Percentiles rank a stretch among this genome's conserved stretches.
Conservation (phyloP, 2,329 filamentous ascomycete species). For the Zasmidium angulare region DNA sequence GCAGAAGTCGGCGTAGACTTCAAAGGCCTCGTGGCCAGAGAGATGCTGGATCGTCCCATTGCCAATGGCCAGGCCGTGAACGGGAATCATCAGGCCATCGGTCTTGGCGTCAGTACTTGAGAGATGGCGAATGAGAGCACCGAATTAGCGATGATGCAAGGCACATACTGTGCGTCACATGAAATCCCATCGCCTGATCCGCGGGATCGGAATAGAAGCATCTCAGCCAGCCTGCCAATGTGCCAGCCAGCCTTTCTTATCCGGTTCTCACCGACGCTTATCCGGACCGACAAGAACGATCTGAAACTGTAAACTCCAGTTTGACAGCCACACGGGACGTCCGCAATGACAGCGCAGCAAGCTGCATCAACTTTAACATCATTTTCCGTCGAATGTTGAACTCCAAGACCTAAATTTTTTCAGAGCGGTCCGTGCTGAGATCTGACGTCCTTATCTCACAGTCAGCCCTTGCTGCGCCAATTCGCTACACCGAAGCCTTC, state of each 20-base stretch:
- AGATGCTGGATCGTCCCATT: constrained; percentile 26
- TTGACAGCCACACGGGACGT: not conserved
- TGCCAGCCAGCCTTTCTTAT: not conserved
- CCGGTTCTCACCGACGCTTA: not conserved
- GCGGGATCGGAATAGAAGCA: constrained; percentile 1
- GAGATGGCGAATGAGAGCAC: not conserved
- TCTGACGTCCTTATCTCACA: not conserved
- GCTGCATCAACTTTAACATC: not conserved
- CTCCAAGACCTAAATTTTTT: too few species aligned
- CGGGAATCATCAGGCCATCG: constrained; percentile 6
- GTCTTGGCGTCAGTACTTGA: constrained; percentile 17
- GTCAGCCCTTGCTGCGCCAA: not conserved
- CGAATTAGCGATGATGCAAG: not conserved
- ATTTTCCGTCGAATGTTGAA: too few species aligned
- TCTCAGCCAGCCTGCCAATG: not conserved
- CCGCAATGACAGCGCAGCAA: not conserved
- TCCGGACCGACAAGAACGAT: not conserved
- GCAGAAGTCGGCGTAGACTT: constrained; percentile 89
- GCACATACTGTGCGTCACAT: not conserved
- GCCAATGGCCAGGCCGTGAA: constrained; percentile 2
- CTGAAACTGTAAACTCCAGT: not conserved
- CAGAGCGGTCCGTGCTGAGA: not conserved
- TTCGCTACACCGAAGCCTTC: not conserved
- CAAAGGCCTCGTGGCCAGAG: constrained; percentile 71
- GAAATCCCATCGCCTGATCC: not conserved